Evolutionary conservation across 2,329 filamentous ascomycete genomes (phyloP).

Genomic region (Phyllosticta citrichinensis): DNA sequence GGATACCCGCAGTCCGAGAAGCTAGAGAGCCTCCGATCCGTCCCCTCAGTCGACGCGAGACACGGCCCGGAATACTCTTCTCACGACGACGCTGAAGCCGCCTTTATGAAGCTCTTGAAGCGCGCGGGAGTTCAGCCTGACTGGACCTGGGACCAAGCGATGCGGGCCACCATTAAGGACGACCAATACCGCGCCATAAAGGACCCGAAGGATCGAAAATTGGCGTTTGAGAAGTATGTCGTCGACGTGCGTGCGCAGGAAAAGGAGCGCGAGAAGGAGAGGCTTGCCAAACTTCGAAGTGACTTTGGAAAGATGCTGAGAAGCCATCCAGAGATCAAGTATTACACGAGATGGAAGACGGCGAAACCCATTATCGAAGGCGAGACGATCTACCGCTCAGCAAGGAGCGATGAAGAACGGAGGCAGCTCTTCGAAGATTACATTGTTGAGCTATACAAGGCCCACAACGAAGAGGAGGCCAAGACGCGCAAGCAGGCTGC

Average conservation of each 20-base stretch:
- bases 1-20: constrained; percentile 27
- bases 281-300: constrained; percentile 78
- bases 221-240: constrained; percentile 91
- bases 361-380: constrained; percentile 88
- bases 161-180: constrained; percentile 79
- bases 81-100: constrained; percentile 80
- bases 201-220: constrained; percentile 81
- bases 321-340: constrained; percentile 91
- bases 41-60: constrained; percentile 31
- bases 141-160: constrained; percentile 85
- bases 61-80: constrained; percentile 46
- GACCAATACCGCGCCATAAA: constrained; percentile 88
- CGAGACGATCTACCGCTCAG: constrained; percentile 90
- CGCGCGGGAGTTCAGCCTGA: constrained; percentile 79
- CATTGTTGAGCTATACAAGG: constrained; percentile 70
- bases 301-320: constrained; percentile 96
- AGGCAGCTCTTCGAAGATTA: constrained; percentile 92
- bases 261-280: constrained; percentile 88
- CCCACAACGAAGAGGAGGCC: constrained; percentile 65
- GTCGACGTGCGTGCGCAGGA: constrained; percentile 83
- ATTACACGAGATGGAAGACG: constrained; percentile 96
- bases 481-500: constrained; percentile 68
- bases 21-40: constrained; percentile 5
- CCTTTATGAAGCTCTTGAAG: constrained; percentile 83
- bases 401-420: constrained; percentile 77